phyloP scores from a whole-genome alignment of 2,329 filamentous ascomycete species.

The Plenodomus tracheiphilus region DNA sequence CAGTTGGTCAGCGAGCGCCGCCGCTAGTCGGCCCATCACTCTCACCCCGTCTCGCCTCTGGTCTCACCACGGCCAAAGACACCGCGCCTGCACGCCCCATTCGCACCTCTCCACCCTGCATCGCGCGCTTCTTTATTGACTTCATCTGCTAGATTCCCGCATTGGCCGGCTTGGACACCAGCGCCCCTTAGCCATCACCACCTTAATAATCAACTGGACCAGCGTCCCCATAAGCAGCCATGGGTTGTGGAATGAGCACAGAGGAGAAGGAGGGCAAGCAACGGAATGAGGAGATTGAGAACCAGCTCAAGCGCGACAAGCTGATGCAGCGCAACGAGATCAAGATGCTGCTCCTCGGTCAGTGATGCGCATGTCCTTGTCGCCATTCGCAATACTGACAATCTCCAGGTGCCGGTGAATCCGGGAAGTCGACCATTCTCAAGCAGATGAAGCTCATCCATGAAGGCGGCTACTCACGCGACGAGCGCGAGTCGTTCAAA shows the following conservation, averaged over 20 bases:
- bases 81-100: background rate
- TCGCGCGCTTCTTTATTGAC: conserved; percentile 8
- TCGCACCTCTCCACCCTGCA: conserved; percentile 1
- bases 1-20: background rate
- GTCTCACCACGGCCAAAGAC: conserved; percentile 5
- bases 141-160: conserved; percentile 29
- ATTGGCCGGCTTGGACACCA: conserved; percentile 41
- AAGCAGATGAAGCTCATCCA: conserved; percentile 99
- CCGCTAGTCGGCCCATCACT: background rate
- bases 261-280: conserved; percentile 99
- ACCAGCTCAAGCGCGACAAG: conserved; percentile 97
- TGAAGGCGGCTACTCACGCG: conserved; percentile 96
- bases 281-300: conserved; percentile 99
- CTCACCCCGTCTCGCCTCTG: conserved; percentile 6
- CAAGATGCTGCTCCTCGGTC: conserved; percentile 99
- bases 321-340: conserved; percentile 99
- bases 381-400: conserved; percentile 30
- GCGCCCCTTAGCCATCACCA: conserved; percentile 22
- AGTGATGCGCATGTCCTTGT: conserved; percentile 41
- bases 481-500: conserved; percentile 72
- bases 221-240: conserved; percentile 58
- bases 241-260: conserved; percentile 99
- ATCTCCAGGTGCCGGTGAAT: conserved; percentile 87
- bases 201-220: conserved; percentile 30
- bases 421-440: conserved; percentile 89